Conservation (phyloP, 208 protist species). For the Balamuthia mandrillaris region DNA sequence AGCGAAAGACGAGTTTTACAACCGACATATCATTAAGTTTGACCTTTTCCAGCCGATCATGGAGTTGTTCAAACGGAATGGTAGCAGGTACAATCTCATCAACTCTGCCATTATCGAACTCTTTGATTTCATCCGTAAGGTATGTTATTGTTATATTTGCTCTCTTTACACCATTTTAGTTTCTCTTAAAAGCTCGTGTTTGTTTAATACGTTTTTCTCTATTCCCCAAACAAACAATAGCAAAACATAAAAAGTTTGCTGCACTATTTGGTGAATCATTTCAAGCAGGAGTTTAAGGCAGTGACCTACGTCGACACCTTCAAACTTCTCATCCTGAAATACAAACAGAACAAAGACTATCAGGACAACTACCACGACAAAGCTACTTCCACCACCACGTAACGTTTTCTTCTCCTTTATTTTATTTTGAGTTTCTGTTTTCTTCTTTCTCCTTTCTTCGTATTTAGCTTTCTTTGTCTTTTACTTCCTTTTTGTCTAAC, state of each 20-base stretch:
- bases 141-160: neutral
- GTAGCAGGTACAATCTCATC: constrained; percentile 67
- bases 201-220: neutral
- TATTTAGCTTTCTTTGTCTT: neutral
- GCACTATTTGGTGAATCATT: constrained; percentile 41
- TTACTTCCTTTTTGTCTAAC: too few species aligned
- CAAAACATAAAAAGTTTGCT: constrained; percentile 54
- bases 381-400: neutral
- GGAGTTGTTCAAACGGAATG: constrained; percentile 58
- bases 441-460: neutral
- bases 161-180: neutral
- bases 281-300: constrained; percentile 28
- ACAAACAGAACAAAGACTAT: constrained; percentile 56
- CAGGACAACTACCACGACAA: constrained; percentile 19
- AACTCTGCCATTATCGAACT: constrained; percentile 72
- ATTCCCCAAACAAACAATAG: neutral
- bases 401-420: neutral
- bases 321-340: constrained; percentile 44
- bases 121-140: constrained; percentile 62
- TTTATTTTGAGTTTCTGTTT: neutral
- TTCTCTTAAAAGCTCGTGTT: neutral
- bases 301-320: constrained; percentile 55
- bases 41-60: constrained; percentile 63
- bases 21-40: constrained; percentile 65
- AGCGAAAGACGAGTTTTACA: constrained; percentile 68